Evolutionary conservation across 2,329 filamentous ascomycete species (phyloP).

Genomic region (Arthroderma uncinatum): DNA sequence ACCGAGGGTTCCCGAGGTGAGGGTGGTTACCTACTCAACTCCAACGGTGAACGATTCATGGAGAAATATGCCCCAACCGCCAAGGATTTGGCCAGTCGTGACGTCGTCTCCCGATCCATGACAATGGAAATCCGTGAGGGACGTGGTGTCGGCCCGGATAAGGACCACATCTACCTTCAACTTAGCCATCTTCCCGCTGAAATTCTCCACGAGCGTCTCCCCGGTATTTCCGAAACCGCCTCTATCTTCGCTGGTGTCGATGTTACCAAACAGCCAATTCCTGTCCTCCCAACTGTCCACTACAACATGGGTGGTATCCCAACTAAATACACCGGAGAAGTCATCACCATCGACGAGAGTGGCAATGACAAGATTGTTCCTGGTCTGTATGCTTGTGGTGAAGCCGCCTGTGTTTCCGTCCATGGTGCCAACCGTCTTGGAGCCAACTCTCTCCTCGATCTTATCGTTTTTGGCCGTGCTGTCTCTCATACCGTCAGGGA

Average conservation of each 20-base stretch:
- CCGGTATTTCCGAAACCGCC: slow-evolving; percentile 96
- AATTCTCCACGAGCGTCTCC: slow-evolving; percentile 88
- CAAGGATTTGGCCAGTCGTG: slow-evolving; percentile 92
- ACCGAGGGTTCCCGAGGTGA: slow-evolving; percentile 96
- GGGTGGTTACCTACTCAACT: slow-evolving; percentile 95
- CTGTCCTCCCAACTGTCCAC: slow-evolving; percentile 90
- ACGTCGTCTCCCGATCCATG: slow-evolving; percentile 96
- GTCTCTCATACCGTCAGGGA: slow-evolving; percentile 96
- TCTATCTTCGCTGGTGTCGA: slow-evolving; percentile 96
- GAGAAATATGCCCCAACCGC: slow-evolving; percentile 95
- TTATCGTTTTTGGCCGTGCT: slow-evolving; percentile 94
- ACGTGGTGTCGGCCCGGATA: slow-evolving; percentile 89
- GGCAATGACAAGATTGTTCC: slow-evolving; percentile 90
- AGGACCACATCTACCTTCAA: slow-evolving; percentile 98
- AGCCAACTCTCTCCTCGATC: slow-evolving; percentile 94
- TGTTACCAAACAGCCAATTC: slow-evolving; percentile 92
- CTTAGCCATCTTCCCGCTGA: slow-evolving; percentile 88
- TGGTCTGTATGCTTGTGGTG: slow-evolving; percentile 90
- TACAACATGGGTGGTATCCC: slow-evolving; percentile 99
- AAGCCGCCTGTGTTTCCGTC: slow-evolving; percentile 94
- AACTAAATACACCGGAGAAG: slow-evolving; percentile 93
- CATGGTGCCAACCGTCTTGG: slow-evolving; percentile 96
- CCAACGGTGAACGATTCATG: slow-evolving; percentile 98
- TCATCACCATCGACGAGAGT: slow-evolving; percentile 72
- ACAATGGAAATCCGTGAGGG: slow-evolving; percentile 96